Percentiles rank a stretch among this genome's conserved stretches.
Conservation (phyloP, 2,329 filamentous ascomycete genomes). For the Aspergillus luchuensis region DNA sequence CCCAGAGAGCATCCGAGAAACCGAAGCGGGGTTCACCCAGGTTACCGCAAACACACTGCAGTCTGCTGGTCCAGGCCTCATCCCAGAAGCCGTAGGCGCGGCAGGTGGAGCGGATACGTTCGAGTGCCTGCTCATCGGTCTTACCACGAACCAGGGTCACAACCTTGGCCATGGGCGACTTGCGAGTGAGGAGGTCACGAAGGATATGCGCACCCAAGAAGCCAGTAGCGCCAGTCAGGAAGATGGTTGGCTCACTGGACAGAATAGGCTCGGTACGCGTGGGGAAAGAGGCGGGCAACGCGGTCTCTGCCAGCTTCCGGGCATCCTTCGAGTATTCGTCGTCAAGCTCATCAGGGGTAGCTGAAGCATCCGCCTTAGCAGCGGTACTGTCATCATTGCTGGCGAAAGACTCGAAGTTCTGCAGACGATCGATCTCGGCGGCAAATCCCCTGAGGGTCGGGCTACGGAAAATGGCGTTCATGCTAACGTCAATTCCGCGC, state of each 20-base stretch:
- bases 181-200: slow-evolving; percentile 69
- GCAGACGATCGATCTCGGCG: slow-evolving; percentile 55
- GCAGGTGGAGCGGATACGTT: slow-evolving; percentile 67
- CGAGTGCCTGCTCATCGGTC: slow-evolving; percentile 60
- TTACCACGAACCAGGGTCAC: slow-evolving; percentile 76
- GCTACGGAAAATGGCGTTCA: slow-evolving; percentile 69
- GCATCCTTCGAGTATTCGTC: slow-evolving; percentile 55
- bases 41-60: slow-evolving; percentile 72
- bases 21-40: slow-evolving; percentile 73
- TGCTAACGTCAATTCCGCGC: slow-evolving; percentile 66
- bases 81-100: slow-evolving; percentile 80
- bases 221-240: slow-evolving; percentile 87
- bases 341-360: slow-evolving; percentile 40
- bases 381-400: slow-evolving; percentile 43
- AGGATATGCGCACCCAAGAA: slow-evolving; percentile 84
- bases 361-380: slow-evolving; percentile 43
- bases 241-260: slow-evolving; percentile 58
- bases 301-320: slow-evolving; percentile 48
- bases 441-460: slow-evolving; percentile 63
- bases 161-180: slow-evolving; percentile 59
- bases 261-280: slow-evolving; percentile 38
- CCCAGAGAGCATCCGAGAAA: slow-evolving; percentile 67
- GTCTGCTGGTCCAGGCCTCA: slow-evolving; percentile 61
- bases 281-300: slow-evolving; percentile 52
- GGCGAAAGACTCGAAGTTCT: slow-evolving; percentile 52